Evolutionary conservation across 2,329 filamentous ascomycete genomes (phyloP).

Genomic region (Phaeosphaeria sp.): DNA sequence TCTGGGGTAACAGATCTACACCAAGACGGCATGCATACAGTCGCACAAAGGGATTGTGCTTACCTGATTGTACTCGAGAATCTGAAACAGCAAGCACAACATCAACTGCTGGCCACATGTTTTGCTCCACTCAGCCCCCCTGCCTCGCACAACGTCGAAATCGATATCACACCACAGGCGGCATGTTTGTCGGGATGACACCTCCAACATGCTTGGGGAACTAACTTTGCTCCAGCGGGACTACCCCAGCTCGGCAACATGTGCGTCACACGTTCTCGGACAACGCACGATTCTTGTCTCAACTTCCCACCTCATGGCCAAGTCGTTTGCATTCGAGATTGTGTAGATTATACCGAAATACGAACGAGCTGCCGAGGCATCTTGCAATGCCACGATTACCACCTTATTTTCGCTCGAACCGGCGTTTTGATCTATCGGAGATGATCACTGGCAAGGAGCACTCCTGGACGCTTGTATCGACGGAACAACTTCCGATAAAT

Average conservation of each 20-base stretch:
- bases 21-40: not conserved
- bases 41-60: not conserved
- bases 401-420: not conserved
- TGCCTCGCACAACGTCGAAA: not conserved
- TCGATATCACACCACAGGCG: not conserved
- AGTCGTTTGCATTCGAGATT: not conserved
- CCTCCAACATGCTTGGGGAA: not conserved
- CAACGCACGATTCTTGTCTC: not conserved
- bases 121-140: not conserved
- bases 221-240: slow-evolving; percentile 1
- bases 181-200: slow-evolving; percentile 3
- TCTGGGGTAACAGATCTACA: not conserved
- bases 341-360: not conserved
- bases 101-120: not conserved
- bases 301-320: not conserved
- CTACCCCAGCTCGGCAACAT: slow-evolving; percentile 4
- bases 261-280: slow-evolving; percentile 1
- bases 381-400: not conserved
- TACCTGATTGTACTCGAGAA: slow-evolving; percentile 1
- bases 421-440: not conserved
- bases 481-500: not conserved
- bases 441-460: not conserved
- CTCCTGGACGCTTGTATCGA: not conserved
- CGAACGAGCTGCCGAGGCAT: not conserved
- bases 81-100: not conserved